Base-by-base conservation (phyloP, 148 eudicot species). In the Vaccinium corymbosum region DNA sequence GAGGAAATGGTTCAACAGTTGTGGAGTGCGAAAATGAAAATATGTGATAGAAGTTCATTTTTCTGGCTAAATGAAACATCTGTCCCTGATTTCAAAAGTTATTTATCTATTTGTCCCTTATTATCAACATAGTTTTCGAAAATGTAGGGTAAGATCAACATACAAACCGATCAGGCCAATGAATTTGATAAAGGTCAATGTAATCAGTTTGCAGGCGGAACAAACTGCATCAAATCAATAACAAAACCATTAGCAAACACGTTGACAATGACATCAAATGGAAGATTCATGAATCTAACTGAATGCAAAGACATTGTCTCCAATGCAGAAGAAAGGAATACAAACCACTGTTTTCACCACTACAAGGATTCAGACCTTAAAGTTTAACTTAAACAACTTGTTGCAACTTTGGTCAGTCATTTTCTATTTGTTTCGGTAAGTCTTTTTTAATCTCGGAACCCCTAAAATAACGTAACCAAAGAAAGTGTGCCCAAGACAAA, bases 111-210 rank as follows among this genome's bases (percentile, higher is more conserved):
- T 7, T 52, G 10, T 76, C 5, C 57, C 27, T 76, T 76, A 25
- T 7, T 27, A 52, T 12, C 19, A 51, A 20, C 52, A 75, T 0
- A 77, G 11, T 50, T 22, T 25, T 14, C 29, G 3, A 12, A 81
- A 59, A 72, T 62, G 32, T 84, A 22, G 57, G 70, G 51, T 62
- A 83, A 59, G 89, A 86, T 51, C 84, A 87, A 83, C 88, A 80
- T 89, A 93, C 98, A 88, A 90, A 95, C 98, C 98, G 98, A 84
- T 95, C 98, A 80, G 98, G 98, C 98, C 98, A 95, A 86, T 95
- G 98, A 88, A 95, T 86, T 87, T 95, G 98, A 85, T 91, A 94
- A 74, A 95, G 87, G 89, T 95, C 98, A 83, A 95, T 92, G 87
- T 92, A 92, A 82, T 95, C 98, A 50, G 93, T 94, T 83, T 85